phyloP scores from a whole-genome alignment of 805 yeast species.

The Kodamaea hsintzibuensis region DNA sequence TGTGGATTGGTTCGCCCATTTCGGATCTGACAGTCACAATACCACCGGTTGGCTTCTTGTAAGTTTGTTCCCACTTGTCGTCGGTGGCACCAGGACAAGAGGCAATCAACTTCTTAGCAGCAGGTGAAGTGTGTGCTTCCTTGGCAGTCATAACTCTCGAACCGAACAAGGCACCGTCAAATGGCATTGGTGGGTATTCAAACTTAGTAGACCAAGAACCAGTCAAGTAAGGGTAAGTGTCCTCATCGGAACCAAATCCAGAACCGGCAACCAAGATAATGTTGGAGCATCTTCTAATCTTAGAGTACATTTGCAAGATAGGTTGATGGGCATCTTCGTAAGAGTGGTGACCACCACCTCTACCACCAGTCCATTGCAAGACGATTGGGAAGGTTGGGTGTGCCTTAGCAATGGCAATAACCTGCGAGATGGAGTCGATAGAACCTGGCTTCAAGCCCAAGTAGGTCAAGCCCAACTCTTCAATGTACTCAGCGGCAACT shows the following conservation, averaged over 20 bases:
- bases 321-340: constrained; percentile 99
- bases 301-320: constrained; percentile 90
- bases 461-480: constrained; percentile 87
- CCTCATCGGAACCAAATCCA: constrained; percentile 96
- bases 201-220: constrained; percentile 92
- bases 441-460: constrained; percentile 98
- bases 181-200: constrained; percentile 98
- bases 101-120: constrained; percentile 90
- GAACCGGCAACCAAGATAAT: constrained; percentile 94
- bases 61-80: constrained; percentile 87
- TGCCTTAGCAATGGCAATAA: constrained; percentile 87
- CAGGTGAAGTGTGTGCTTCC: constrained; percentile 93
- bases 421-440: constrained; percentile 84
- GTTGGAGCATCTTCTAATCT: constrained; percentile 88
- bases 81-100: constrained; percentile 90
- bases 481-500: constrained; percentile 95
- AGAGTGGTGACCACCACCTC: constrained; percentile 99
- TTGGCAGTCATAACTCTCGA: constrained; percentile 97
- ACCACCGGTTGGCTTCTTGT: constrained; percentile 96
- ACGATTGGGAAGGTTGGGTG: constrained; percentile 97
- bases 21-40: constrained; percentile 94
- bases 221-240: constrained; percentile 95
- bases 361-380: constrained; percentile 99
- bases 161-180: constrained; percentile 95
- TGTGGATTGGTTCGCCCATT: constrained; percentile 99